Conservation (phyloP, 805 yeast species). For the Nakazawaea pomicola region DNA sequence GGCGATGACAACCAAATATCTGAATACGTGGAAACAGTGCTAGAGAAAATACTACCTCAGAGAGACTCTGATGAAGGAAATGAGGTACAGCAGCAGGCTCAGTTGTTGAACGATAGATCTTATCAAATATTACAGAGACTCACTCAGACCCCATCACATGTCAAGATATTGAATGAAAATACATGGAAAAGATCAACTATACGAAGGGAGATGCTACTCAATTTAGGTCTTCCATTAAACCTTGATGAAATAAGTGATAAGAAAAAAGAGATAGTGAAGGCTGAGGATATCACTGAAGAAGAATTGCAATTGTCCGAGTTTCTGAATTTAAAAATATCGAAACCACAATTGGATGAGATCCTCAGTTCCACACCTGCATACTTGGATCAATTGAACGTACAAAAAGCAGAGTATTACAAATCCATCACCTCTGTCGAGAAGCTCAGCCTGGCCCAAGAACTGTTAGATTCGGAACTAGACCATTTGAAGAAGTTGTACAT, state of each 20-base stretch:
- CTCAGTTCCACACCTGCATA: constrained; percentile 18
- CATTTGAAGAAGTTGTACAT: constrained; percentile 33
- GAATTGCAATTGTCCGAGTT: constrained; percentile 28
- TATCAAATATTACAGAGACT: constrained; percentile 7
- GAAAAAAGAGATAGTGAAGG: neutral
- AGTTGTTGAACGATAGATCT: constrained; percentile 6
- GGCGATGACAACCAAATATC: neutral
- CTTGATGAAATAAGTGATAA: constrained; percentile 43
- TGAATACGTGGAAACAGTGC: neutral
- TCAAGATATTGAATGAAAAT: constrained; percentile 4
- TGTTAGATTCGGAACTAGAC: constrained; percentile 32
- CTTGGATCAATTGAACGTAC: constrained; percentile 20
- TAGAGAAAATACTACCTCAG: neutral
- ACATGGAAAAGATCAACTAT: constrained; percentile 63
- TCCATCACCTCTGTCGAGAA: constrained; percentile 14
- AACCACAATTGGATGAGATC: constrained; percentile 23
- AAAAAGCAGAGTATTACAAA: constrained; percentile 22
- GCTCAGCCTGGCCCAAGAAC: constrained; percentile 24
- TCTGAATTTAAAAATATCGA: constrained; percentile 25
- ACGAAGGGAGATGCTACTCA: constrained; percentile 56
- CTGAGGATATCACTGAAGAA: constrained; percentile 1
- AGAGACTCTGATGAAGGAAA: neutral
- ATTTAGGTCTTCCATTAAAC: constrained; percentile 70
- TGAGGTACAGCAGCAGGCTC: no score
- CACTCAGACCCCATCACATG: neutral